A percentile compares a stretch with the other conserved stretches of the same genome.
These are phyloP conservation scores for Fonsecaea nubica DNA, from an alignment of 2,329 filamentous ascomycete genomes.

Conservation along the genomic window DNA sequence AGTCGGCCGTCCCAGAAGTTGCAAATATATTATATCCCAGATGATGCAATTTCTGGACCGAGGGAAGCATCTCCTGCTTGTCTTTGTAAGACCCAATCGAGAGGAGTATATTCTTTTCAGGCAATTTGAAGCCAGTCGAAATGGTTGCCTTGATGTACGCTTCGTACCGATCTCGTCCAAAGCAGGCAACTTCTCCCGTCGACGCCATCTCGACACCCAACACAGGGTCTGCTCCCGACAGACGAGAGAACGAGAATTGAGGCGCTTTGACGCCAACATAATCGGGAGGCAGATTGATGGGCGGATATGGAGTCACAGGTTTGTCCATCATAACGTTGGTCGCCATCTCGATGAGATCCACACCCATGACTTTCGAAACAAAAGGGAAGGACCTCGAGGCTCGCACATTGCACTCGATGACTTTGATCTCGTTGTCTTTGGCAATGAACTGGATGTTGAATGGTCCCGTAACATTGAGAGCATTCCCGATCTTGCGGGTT, in stretches of 20 bases:
- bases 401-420: conserved; percentile 98
- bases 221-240: conserved; percentile 94
- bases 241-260: conserved; percentile 97
- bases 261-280: conserved; percentile 97
- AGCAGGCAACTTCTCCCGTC: conserved; percentile 96
- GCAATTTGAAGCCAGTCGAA: conserved; percentile 94
- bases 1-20: conserved; percentile 95
- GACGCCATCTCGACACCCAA: conserved; percentile 99
- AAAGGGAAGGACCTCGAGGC: conserved; percentile 97
- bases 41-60: conserved; percentile 84
- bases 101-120: conserved; percentile 91
- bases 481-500: conserved; percentile 90
- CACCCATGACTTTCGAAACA: conserved; percentile 97
- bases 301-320: conserved; percentile 81
- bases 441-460: conserved; percentile 99
- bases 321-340: conserved; percentile 93
- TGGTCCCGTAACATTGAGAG: conserved; percentile 92
- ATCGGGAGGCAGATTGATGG: conserved; percentile 74
- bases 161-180: conserved; percentile 94
- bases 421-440: conserved; percentile 99
- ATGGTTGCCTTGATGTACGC: conserved; percentile 96
- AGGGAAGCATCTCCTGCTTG: conserved; percentile 95
- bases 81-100: conserved; percentile 98
- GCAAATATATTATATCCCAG: conserved; percentile 96
- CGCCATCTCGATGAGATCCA: conserved; percentile 97